phyloP scores from a whole-genome alignment of 768 basidiomycete species.

The Mycena albidolilacea region DNA sequence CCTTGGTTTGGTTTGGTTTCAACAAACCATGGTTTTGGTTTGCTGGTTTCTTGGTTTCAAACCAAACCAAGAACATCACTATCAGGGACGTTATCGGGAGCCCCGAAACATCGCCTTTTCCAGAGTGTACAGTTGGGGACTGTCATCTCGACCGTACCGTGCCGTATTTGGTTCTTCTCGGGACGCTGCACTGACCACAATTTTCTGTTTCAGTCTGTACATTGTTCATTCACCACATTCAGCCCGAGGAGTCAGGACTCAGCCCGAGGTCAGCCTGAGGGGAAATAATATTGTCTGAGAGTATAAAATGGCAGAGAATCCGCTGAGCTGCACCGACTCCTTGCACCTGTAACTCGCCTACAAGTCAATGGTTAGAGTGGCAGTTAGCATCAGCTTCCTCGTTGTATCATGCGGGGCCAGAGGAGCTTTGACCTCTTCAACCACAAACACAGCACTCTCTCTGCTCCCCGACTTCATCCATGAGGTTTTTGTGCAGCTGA shows the following conservation, averaged over 20 bases:
- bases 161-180: background rate
- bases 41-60: too few relatives aligned
- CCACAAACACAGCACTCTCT: background rate
- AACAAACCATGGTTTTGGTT: too few relatives aligned
- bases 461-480: slow-evolving; percentile 11
- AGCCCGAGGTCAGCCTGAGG: too few relatives aligned
- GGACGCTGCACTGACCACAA: slow-evolving; percentile 1
- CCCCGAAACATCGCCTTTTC: too few relatives aligned
- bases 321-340: too few relatives aligned
- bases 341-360: too few relatives aligned
- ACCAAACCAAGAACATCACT: too few relatives aligned
- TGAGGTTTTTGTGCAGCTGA: slow-evolving; percentile 6
- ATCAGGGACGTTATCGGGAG: too few relatives aligned
- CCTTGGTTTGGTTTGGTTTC: too few relatives aligned
- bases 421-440: background rate
- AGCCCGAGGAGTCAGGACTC: too few relatives aligned
- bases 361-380: too few relatives aligned
- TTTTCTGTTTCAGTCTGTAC: background rate
- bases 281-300: slow-evolving; percentile 1
- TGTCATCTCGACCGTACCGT: background rate
- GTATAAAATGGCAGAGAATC: background rate
- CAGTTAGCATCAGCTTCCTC: background rate
- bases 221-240: background rate
- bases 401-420: background rate
- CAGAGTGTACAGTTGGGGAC: too few relatives aligned